A percentile compares a stretch with the other conserved stretches of the same genome.
Conservation (phyloP, 257 asterid genomes). For the Ocimum tenuiflorum region DNA sequence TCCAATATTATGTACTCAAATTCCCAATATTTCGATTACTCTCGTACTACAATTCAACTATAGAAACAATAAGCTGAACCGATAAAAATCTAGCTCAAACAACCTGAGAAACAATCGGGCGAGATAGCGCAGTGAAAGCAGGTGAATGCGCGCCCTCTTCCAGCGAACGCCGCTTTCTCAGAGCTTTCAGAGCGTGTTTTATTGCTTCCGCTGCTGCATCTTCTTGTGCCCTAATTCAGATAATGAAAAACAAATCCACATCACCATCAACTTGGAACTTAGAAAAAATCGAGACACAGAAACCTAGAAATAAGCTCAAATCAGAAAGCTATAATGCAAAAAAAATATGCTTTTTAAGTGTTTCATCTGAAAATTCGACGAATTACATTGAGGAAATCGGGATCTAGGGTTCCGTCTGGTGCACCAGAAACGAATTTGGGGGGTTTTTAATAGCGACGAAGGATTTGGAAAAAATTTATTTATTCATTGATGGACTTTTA, state of each 20-base stretch:
- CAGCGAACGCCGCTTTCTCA: constrained; percentile 69
- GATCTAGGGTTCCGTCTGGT: constrained; percentile 15
- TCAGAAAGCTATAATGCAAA: not conserved
- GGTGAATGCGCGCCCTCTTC: constrained; percentile 97
- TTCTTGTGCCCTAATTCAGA: constrained; percentile 48
- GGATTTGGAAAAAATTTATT: too few species aligned
- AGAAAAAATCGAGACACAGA: not conserved
- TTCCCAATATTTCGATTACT: constrained; percentile 9
- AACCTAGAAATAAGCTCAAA: not conserved
- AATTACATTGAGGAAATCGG: constrained; percentile 18
- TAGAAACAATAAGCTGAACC: not conserved
- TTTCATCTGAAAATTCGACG: not conserved
- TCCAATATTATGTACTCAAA: not conserved
- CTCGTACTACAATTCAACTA: not conserved
- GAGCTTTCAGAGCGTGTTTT: constrained; percentile 65
- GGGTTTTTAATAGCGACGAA: too few species aligned
- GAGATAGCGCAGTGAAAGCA: constrained; percentile 66
- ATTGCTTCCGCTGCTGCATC: constrained; percentile 50
- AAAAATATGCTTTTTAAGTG: not conserved
- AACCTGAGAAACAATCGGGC: constrained; percentile 75
- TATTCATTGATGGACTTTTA: too few species aligned
- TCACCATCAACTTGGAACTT: not conserved
- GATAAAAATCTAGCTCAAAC: not conserved
- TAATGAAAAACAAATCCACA: not conserved
- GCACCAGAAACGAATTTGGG: constrained; percentile 5